Conservation (phyloP, 2,329 filamentous ascomycete species). For the Aureobasidium vineae region DNA sequence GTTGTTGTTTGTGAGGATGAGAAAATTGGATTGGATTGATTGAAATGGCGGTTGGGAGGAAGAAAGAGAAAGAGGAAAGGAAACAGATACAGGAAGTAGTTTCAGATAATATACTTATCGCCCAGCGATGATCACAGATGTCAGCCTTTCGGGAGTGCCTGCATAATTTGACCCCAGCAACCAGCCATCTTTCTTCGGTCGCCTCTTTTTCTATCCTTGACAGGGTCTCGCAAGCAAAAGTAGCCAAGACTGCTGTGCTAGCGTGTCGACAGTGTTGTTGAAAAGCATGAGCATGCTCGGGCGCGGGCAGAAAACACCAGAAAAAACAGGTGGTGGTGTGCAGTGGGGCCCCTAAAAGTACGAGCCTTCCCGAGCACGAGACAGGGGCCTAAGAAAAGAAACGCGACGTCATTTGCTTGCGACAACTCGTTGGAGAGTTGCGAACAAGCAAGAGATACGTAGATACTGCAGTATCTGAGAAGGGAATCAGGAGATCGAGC, state of each 20-base stretch:
- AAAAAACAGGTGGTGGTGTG: constrained; percentile 6
- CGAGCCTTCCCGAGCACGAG: constrained; percentile 20
- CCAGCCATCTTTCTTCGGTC: constrained; percentile 15
- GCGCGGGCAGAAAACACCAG: background rate
- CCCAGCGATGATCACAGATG: constrained; percentile 15
- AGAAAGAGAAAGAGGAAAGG: background rate
- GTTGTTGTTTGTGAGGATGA: background rate
- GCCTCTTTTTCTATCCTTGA: constrained; percentile 21
- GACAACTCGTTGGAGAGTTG: constrained; percentile 1
- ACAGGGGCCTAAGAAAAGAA: constrained; percentile 20
- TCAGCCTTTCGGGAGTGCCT: constrained; percentile 21
- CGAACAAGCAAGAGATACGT: background rate
- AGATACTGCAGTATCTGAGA: background rate
- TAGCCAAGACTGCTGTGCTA: constrained; percentile 8
- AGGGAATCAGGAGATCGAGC: too few relatives aligned
- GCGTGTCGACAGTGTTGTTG: constrained; percentile 17
- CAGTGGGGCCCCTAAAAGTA: constrained; percentile 20
- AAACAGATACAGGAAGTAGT: constrained; percentile 4
- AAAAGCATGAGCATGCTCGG: constrained; percentile 19
- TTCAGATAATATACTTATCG: constrained; percentile 20
- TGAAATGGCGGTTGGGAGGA: background rate
- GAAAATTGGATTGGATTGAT: background rate
- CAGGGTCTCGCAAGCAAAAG: background rate
- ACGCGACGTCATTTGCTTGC: constrained; percentile 17
- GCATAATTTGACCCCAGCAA: constrained; percentile 23